Percentiles rank a stretch among this genome's conserved stretches.
phyloP scores from a whole-genome alignment of 2,329 filamentous ascomycete species.

The Incumbomyces delicatus region DNA sequence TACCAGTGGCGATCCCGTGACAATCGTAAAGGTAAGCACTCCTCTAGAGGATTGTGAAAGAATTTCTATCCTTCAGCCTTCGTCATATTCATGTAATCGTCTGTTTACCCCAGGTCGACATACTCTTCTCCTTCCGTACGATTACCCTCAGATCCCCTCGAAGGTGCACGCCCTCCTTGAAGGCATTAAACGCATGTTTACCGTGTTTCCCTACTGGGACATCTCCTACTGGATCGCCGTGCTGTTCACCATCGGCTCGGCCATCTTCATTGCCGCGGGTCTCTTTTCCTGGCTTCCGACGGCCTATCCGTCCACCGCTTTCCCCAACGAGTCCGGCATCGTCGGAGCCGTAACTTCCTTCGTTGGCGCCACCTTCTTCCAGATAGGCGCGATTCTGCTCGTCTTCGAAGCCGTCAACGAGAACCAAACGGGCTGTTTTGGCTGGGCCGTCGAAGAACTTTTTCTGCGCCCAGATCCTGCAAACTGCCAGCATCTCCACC shows the following conservation, averaged over 20 bases:
- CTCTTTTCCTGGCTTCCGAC: constrained; percentile 57
- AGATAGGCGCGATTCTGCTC: constrained; percentile 52
- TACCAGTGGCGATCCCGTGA: no score
- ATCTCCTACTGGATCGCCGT: constrained; percentile 47
- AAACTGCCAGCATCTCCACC: constrained; percentile 34
- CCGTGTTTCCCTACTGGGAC: constrained; percentile 44
- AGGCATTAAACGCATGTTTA: constrained; percentile 41
- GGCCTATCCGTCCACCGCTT: constrained; percentile 35
- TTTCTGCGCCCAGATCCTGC: constrained; percentile 25
- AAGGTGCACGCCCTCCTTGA: constrained; percentile 24
- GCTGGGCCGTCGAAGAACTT: constrained; percentile 53
- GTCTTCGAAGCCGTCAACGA: constrained; percentile 62
- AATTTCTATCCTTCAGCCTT: no score
- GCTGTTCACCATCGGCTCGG: constrained; percentile 45
- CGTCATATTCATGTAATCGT: no score
- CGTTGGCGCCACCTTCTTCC: constrained; percentile 61
- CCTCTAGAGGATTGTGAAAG: no score
- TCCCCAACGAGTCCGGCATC: constrained; percentile 42
- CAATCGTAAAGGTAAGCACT: no score
- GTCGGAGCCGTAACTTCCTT: constrained; percentile 55
- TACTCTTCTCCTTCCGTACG: constrained; percentile 8
- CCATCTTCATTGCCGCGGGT: constrained; percentile 47
- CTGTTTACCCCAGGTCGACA: no score
- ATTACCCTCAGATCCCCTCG: constrained; percentile 27
- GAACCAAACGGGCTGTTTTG: constrained; percentile 55